phyloP scores from a whole-genome alignment of 2,329 filamentous ascomycete species.

The Shiraia sp. region DNA sequence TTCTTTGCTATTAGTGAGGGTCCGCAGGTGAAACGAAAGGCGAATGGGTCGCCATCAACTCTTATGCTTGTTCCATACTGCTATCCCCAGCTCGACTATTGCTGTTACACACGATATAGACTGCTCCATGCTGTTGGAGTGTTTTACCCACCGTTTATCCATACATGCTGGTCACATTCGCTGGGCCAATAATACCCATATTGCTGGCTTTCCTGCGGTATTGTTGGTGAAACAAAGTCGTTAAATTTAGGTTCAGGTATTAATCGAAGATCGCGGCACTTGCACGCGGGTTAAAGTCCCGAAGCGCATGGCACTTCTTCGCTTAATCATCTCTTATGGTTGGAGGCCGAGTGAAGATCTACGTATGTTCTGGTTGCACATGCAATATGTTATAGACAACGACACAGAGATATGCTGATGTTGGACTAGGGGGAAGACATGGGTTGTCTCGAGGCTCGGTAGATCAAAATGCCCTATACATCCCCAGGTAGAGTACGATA shows the following conservation, averaged over 20 bases:
- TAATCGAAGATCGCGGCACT: conserved; percentile 2
- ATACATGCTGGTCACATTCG: too few relatives aligned
- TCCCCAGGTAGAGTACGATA: too few relatives aligned
- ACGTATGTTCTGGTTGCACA: too few relatives aligned
- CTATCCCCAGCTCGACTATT: not conserved
- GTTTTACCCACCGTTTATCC: conserved; percentile 7
- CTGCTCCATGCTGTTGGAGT: conserved; percentile 1
- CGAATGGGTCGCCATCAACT: not conserved
- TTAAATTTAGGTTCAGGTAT: not conserved
- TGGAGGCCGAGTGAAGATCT: too few relatives aligned
- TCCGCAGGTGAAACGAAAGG: not conserved
- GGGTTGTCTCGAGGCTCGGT: too few relatives aligned
- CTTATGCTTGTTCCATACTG: not conserved
- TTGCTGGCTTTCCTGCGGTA: conserved; percentile 1
- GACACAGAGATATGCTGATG: too few relatives aligned
- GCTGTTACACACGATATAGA: not conserved
- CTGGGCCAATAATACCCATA: not conserved
- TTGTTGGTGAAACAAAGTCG: not conserved
- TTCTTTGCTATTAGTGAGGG: not conserved
- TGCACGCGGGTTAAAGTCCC: not conserved
- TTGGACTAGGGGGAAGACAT: too few relatives aligned
- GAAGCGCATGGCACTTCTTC: not conserved
- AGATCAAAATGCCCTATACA: too few relatives aligned
- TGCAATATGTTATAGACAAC: too few relatives aligned
- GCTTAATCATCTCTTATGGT: not conserved